A percentile compares a stretch with the other conserved stretches of the same genome.
Conservation (phyloP, 2,329 filamentous ascomycete species). For the Aaosphaeria arxii region DNA sequence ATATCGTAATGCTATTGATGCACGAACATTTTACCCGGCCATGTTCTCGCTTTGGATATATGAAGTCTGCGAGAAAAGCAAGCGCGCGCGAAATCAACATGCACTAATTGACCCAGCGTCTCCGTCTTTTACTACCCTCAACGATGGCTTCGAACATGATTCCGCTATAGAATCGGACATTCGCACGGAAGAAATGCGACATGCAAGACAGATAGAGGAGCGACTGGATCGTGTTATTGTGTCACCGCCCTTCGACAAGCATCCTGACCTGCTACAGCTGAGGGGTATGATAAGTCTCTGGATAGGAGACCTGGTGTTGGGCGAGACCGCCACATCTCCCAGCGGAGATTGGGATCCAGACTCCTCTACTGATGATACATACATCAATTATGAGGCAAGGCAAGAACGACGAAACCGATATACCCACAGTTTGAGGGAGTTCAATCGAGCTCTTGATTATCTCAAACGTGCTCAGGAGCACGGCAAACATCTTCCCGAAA, state of each 20-base stretch:
- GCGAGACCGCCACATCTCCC: slow-evolving; percentile 4
- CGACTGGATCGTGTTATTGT: slow-evolving; percentile 70
- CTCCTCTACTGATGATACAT: background rate
- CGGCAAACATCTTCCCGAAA: background rate
- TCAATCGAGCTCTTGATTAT: background rate
- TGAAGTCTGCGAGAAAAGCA: slow-evolving; percentile 60
- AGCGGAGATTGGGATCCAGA: background rate
- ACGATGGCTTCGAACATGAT: slow-evolving; percentile 4
- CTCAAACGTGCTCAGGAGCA: background rate
- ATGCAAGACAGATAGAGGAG: slow-evolving; percentile 61
- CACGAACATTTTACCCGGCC: slow-evolving; percentile 76
- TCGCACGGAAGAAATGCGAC: slow-evolving; percentile 50
- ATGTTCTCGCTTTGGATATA: slow-evolving; percentile 81
- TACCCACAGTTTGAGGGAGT: background rate
- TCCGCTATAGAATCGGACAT: slow-evolving; percentile 16
- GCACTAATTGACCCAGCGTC: background rate
- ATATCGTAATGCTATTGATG: slow-evolving; percentile 59
- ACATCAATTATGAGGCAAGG: background rate
- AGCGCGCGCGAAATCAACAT: slow-evolving; percentile 38
- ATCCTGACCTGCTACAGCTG: slow-evolving; percentile 64
- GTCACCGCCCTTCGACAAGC: slow-evolving; percentile 67
- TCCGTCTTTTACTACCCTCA: background rate
- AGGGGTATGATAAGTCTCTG: slow-evolving; percentile 74
- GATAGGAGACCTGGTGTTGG: slow-evolving; percentile 64
- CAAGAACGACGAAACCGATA: background rate